phyloP scores from a whole-genome alignment of 2,329 filamentous ascomycete genomes.

The Trichoderma semiorbis region DNA sequence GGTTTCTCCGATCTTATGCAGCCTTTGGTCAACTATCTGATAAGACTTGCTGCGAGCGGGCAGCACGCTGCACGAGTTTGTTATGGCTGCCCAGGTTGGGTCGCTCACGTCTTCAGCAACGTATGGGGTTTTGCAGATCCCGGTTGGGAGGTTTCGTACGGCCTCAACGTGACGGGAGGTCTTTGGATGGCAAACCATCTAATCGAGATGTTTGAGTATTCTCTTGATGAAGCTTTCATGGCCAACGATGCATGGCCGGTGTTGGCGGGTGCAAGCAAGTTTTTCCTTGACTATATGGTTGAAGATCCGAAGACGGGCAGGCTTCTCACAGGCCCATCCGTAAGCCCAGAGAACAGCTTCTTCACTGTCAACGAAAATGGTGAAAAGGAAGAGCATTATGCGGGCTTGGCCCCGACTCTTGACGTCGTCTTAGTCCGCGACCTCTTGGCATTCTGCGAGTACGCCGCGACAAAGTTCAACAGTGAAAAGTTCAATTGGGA shows the following conservation, averaged over 20 bases:
- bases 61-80: constrained; percentile 4
- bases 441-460: constrained; percentile 13
- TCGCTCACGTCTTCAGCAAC: constrained; percentile 18
- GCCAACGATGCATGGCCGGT: background rate
- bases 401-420: constrained; percentile 7
- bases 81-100: constrained; percentile 14
- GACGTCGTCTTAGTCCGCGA: constrained; percentile 15
- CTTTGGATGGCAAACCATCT: constrained; percentile 16
- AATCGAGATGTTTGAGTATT: constrained; percentile 17
- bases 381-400: constrained; percentile 11
- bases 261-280: background rate
- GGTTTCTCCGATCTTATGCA: constrained; percentile 12
- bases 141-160: constrained; percentile 16
- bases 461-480: background rate
- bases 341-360: constrained; percentile 18
- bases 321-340: constrained; percentile 14
- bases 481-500: background rate
- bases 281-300: constrained; percentile 18
- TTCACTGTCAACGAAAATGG: background rate
- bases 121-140: constrained; percentile 15
- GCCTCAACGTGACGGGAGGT: constrained; percentile 14
- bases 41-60: background rate
- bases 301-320: constrained; percentile 13
- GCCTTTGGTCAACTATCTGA: background rate
- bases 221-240: background rate